Evolutionary conservation across 306 rosid genomes (phyloP), one percentile per base, ranked within the genome.

Genomic region (Trifolium dubium): DNA sequence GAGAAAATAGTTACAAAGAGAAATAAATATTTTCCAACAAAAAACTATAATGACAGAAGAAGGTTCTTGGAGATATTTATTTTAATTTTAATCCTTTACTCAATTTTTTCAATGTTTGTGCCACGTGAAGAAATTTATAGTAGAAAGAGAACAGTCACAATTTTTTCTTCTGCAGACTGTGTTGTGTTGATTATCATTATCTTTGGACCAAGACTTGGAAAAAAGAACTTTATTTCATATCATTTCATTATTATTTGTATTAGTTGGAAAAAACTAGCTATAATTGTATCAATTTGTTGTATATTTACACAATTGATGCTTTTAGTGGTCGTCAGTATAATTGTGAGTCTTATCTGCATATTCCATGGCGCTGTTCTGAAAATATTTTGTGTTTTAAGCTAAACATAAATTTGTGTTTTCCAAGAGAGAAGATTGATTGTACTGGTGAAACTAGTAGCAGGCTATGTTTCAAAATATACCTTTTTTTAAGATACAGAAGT

Each of bases 191-290:
- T 49, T 14, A 61, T 14, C 47, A 69, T 46, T 64, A 35, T 29
- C 39, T 60, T 69, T 35, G 61, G 17, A 55, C 13, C 6, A 77
- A 15, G 14, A n/a, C 46, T 8, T 77, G 37, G 37, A 14, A 68
- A 49, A 69, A 10, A 29, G 10, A 44, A 46, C 58, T 67, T 67
- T 2, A 19, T 41, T 61, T 61, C 5, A 32, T 8, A 6, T n/a
- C 19, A 49, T 49, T 61, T 41, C 30, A 13, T 55, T 9, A 39
- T 7, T 49, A 39, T 51, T 43, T 64, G 47, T 12, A 63, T 15
- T 78, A 64, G n/a, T 51, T 51, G 50, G 58, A 5, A 12, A 78
- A 63, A 62, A 18, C 61, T 17, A 12, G 31, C 70, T 63, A 62
- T 50, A 41, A 71, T 40, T 29, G 37, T 60, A 69, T 61, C 32